Conservation (phyloP, 163 green algal genomes). For the Scenedesmus sp. region DNA sequence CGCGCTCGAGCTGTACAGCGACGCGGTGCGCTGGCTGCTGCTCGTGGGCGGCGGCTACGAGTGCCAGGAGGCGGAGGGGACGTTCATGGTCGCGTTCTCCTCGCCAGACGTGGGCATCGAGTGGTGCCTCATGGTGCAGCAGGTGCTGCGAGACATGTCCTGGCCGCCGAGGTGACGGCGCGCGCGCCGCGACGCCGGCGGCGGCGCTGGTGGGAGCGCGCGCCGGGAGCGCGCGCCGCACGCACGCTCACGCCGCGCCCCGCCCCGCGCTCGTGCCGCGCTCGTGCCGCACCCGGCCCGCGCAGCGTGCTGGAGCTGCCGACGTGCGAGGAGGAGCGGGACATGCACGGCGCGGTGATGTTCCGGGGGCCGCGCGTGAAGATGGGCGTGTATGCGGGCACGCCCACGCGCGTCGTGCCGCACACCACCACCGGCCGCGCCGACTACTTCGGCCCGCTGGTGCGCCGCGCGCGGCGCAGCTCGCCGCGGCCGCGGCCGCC, state of each 20-base stretch:
- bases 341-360: slow-evolving; percentile 47
- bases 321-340: slow-evolving; percentile 39
- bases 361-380: slow-evolving; percentile 69
- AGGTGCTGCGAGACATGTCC: slow-evolving; percentile 62
- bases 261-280: too few species aligned
- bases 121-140: slow-evolving; percentile 73
- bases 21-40: slow-evolving; percentile 64
- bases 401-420: slow-evolving; percentile 61
- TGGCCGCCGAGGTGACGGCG: slow-evolving; percentile 37
- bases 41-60: slow-evolving; percentile 61
- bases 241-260: neutral
- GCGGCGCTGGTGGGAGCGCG: too few species aligned
- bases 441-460: slow-evolving; percentile 72
- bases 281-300: too few species aligned
- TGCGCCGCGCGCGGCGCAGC: neutral
- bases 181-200: neutral
- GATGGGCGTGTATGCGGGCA: slow-evolving; percentile 73
- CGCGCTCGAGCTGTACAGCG: slow-evolving; percentile 64
- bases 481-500: too few species aligned
- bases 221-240: too few species aligned
- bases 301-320: slow-evolving; percentile 50
- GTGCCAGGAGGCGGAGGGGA: slow-evolving; percentile 64
- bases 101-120: slow-evolving; percentile 58
- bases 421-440: slow-evolving; percentile 73
- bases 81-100: slow-evolving; percentile 74